phyloP scores from a whole-genome alignment of 2,329 filamentous ascomycete species.

The Akanthomyces uredinophilus region DNA sequence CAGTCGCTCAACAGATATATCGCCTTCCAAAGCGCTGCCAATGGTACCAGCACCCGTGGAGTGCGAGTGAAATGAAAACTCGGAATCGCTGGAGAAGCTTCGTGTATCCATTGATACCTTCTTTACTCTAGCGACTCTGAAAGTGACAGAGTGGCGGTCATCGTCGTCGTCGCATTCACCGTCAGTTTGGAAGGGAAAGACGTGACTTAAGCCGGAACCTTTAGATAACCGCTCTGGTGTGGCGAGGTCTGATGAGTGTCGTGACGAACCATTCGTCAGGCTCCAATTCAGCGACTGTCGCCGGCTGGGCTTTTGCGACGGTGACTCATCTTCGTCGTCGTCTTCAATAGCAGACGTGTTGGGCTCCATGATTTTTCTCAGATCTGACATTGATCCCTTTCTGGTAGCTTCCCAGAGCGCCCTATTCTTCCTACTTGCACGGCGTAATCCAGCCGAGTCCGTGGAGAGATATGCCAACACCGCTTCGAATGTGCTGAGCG shows the following conservation, averaged over 20 bases:
- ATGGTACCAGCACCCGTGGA: constrained; percentile 73
- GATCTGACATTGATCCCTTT: constrained; percentile 67
- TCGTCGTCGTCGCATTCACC: constrained; percentile 38
- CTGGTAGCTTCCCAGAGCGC: constrained; percentile 82
- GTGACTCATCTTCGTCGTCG: constrained; percentile 38
- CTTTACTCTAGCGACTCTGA: constrained; percentile 53
- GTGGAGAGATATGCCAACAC: constrained; percentile 82
- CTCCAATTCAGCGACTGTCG: constrained; percentile 45
- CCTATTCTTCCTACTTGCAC: constrained; percentile 80
- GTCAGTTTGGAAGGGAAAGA: constrained; percentile 76
- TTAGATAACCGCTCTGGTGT: constrained; percentile 48
- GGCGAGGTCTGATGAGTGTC: constrained; percentile 37
- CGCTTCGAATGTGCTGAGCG: constrained; percentile 90
- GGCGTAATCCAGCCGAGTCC: constrained; percentile 75
- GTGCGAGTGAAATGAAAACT: constrained; percentile 74
- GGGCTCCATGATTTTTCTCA: constrained; percentile 77
- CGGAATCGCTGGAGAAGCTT: constrained; percentile 82
- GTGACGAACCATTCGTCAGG: constrained; percentile 40
- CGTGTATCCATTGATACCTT: constrained; percentile 85
- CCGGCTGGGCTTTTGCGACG: constrained; percentile 32
- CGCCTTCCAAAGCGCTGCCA: constrained; percentile 70
- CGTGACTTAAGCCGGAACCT: constrained; percentile 66
- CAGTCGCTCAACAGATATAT: constrained; percentile 75
- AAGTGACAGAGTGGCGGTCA: constrained; percentile 23
- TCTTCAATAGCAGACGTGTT: constrained; percentile 45